Evolutionary conservation across 768 basidiomycete species (phyloP), one percentile per base, ranked within the genome.

Genomic region (Hericium erinaceus): DNA sequence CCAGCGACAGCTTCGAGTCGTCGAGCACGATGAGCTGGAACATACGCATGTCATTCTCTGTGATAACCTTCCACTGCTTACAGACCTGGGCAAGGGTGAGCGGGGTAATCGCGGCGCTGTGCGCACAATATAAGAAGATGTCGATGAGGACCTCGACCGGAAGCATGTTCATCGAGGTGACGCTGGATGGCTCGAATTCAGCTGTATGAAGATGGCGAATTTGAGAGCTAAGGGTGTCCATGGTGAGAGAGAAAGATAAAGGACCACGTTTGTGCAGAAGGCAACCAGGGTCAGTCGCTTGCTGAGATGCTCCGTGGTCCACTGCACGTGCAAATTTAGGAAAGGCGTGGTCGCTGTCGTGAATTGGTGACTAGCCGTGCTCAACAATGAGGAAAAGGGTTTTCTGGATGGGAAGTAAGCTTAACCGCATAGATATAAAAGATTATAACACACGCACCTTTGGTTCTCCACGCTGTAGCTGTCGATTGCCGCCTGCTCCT

Each of bases 131-230:
- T 7, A 62, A 66, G 69, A 89, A 88, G 49, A 86, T 80, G 57
- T 85, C 79, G 60, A 80, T 74, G 26, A 88, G 75, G 12, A 89
- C 66, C 58, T 89, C 87, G 11, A 78, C 70, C 0, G 87, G 87
- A 15, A 88, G 70, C 37, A 55, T 55, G 9, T 62, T 54, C 16
- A 77, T 68, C 22, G 48, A 15, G 13, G 28, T 2, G 13, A 2
- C 8, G 20, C 12, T 9, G 49, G 22, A 11, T 20, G 28, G 9
- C 18, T 33, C 10, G 49, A 16, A 15, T n/a, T 55, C 54, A 13
- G 24, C 3, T 2, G 16, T 15, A 38, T 55, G 54, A 40, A 26
- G 54, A 41, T 15, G 54, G 22, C 28, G 38, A n/a, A 40, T 12
- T 40, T 22, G 39, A 11, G 39, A 11, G 54, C 39, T 15, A 26